A percentile compares a stretch with the other conserved stretches of the same genome.
Evolutionary conservation across 2,329 filamentous ascomycete species (phyloP).

Genomic region (Pseudocercospora cruenta): DNA sequence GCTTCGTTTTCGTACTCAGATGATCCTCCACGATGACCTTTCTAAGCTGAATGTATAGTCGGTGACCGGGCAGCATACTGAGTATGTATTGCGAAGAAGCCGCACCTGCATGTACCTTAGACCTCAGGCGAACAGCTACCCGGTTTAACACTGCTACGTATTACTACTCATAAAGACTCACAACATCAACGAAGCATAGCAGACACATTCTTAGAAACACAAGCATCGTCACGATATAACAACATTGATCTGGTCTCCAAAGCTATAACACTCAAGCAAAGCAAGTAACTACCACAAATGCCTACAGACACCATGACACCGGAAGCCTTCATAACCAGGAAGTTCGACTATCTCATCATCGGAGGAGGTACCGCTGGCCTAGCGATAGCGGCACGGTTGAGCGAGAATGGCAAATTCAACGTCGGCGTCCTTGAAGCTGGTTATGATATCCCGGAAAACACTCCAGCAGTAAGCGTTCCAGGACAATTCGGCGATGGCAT

Average conservation of each 20-base stretch:
- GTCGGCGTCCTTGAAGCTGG: constrained; percentile 36
- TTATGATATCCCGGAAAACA: constrained; percentile 10
- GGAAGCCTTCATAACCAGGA: neutral
- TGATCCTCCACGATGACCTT: neutral
- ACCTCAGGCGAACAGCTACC: neutral
- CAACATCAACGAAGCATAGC: neutral
- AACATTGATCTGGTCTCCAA: no score
- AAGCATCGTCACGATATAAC: no score
- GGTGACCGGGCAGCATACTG: neutral
- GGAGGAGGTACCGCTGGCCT: constrained; percentile 37
- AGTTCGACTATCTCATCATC: constrained; percentile 24
- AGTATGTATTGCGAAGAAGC: neutral
- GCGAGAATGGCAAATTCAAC: constrained; percentile 30
- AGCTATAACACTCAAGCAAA: no score
- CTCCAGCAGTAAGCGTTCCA: constrained; percentile 20
- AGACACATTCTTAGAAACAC: neutral
- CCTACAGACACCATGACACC: neutral
- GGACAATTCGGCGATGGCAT: constrained; percentile 41
- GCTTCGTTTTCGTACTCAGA: neutral
- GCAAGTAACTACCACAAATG: neutral
- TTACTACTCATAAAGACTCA: neutral
- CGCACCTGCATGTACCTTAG: neutral
- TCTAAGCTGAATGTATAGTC: neutral
- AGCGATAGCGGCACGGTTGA: constrained; percentile 29
- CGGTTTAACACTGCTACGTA: neutral